These are phyloP conservation scores for Alternaria sp. DNA, from an alignment of 2,329 filamentous ascomycete genomes.

Conservation along the genomic window DNA sequence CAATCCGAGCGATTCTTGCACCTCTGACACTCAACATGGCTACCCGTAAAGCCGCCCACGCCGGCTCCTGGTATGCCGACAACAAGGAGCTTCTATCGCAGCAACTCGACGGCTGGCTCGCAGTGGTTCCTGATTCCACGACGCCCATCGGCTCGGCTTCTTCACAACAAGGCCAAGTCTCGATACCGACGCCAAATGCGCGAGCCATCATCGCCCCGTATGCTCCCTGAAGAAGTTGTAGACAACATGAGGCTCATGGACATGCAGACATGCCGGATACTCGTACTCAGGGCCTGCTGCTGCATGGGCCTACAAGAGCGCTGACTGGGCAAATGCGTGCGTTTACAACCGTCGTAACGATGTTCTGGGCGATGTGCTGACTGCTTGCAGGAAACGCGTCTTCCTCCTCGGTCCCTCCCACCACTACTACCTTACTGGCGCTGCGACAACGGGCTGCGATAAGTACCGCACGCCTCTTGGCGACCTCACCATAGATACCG, in stretches of 20 bases:
- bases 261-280: constrained; percentile 86
- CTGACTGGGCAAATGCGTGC: constrained; percentile 80
- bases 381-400: constrained; percentile 72
- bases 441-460: constrained; percentile 76
- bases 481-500: constrained; percentile 69
- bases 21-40: constrained; percentile 37
- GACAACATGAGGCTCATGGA: constrained; percentile 39
- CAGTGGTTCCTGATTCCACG: constrained; percentile 71
- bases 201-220: constrained; percentile 93
- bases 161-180: constrained; percentile 48
- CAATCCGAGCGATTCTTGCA: constrained; percentile 2
- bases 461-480: constrained; percentile 79
- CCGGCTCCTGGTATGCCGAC: constrained; percentile 85
- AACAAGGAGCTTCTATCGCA: constrained; percentile 66
- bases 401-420: constrained; percentile 95
- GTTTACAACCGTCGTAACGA: constrained; percentile 35
- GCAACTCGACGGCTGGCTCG: constrained; percentile 80
- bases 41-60: constrained; percentile 72
- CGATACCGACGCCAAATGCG: constrained; percentile 75
- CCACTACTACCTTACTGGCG: constrained; percentile 78
- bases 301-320: constrained; percentile 90
- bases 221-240: constrained; percentile 49
- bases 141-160: constrained; percentile 64
- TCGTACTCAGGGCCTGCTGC: constrained; percentile 89
- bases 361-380: constrained; percentile 1